Evolutionary conservation across 768 basidiomycete genomes (phyloP).

Genomic region (Dentipellis sp.): DNA sequence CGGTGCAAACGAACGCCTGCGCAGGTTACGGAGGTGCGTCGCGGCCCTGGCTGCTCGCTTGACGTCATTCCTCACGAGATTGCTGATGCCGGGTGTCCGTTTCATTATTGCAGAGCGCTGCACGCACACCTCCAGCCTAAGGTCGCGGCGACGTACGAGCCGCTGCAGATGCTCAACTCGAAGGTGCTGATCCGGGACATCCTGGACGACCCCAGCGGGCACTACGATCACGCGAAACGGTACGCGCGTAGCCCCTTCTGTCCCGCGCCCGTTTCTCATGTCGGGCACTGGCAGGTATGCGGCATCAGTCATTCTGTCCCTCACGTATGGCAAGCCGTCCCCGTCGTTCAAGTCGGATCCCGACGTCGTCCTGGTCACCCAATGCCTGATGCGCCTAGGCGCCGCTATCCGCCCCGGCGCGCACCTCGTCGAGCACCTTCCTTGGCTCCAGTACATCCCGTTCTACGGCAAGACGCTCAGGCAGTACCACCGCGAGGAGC

Average conservation of each 20-base stretch:
- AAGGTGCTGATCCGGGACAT: constrained; percentile 26
- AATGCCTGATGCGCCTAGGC: constrained; percentile 26
- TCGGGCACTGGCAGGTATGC: constrained; percentile 22
- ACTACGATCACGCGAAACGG: constrained; percentile 26
- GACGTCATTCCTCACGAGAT: not conserved
- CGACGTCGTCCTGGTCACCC: constrained; percentile 24
- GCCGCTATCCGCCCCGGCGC: constrained; percentile 28
- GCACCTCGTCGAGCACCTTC: constrained; percentile 26
- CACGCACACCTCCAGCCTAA: constrained; percentile 27
- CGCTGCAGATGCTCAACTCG: constrained; percentile 24
- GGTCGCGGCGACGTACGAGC: constrained; percentile 23
- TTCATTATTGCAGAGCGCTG: constrained; percentile 18
- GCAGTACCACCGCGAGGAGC: constrained; percentile 39
- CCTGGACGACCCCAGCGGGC: constrained; percentile 22
- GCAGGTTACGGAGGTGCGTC: constrained; percentile 21
- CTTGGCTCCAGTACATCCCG: constrained; percentile 35
- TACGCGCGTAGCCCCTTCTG: constrained; percentile 3
- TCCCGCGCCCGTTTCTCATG: not conserved
- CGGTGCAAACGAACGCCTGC: constrained; percentile 22
- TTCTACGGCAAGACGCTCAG: constrained; percentile 46
- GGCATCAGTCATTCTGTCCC: constrained; percentile 28
- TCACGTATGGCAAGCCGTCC: constrained; percentile 31
- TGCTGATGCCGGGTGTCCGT: not conserved
- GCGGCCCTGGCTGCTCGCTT: not conserved
- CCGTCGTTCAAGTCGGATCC: constrained; percentile 29